A percentile compares a stretch with the other conserved stretches of the same genome.
Conservation (phyloP, 495 filamentous ascomycete species). For the Aspergillus cavernicola region DNA sequence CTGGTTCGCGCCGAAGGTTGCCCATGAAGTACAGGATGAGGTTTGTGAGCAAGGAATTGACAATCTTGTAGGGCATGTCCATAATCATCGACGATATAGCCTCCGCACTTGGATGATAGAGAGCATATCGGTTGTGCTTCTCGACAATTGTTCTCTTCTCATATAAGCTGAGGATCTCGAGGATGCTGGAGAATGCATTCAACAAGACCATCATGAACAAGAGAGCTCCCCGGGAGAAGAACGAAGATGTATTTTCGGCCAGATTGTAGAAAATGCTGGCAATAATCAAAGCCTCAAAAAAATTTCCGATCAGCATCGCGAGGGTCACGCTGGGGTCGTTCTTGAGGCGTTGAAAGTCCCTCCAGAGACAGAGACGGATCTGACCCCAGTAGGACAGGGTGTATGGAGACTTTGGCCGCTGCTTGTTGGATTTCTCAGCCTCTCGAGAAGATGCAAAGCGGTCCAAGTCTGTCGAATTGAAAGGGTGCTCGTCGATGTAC, state of each 20-base stretch:
- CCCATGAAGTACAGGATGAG: slow-evolving; percentile 62
- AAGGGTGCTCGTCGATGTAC: slow-evolving; percentile 43
- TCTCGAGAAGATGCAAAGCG: slow-evolving; percentile 38
- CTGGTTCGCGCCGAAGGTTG: slow-evolving; percentile 43
- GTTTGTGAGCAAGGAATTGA: slow-evolving; percentile 50
- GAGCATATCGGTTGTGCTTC: slow-evolving; percentile 64
- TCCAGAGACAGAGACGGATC: slow-evolving; percentile 45
- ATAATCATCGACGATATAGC: slow-evolving; percentile 57
- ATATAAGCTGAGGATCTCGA: slow-evolving; percentile 57
- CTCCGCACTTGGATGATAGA: slow-evolving; percentile 65
- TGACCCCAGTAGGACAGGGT: slow-evolving; percentile 44
- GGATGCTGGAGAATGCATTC: slow-evolving; percentile 8
- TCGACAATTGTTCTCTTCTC: slow-evolving; percentile 64
- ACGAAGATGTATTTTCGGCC: slow-evolving; percentile 58
- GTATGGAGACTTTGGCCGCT: slow-evolving; percentile 43
- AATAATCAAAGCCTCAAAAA: slow-evolving; percentile 78
- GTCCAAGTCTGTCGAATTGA: slow-evolving; percentile 34
- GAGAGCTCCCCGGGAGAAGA: slow-evolving; percentile 79
- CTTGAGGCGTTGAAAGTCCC: slow-evolving; percentile 56
- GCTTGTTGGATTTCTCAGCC: slow-evolving; percentile 42
- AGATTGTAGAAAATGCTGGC: slow-evolving; percentile 86
- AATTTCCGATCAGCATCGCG: slow-evolving; percentile 72
- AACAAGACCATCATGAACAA: slow-evolving; percentile 74
- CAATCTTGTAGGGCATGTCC: slow-evolving; percentile 58
- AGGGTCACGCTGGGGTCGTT: slow-evolving; percentile 76